Evolutionary conservation across 23 red algal genomes (phyloP).

Genomic region (Agarophyton chilense): DNA sequence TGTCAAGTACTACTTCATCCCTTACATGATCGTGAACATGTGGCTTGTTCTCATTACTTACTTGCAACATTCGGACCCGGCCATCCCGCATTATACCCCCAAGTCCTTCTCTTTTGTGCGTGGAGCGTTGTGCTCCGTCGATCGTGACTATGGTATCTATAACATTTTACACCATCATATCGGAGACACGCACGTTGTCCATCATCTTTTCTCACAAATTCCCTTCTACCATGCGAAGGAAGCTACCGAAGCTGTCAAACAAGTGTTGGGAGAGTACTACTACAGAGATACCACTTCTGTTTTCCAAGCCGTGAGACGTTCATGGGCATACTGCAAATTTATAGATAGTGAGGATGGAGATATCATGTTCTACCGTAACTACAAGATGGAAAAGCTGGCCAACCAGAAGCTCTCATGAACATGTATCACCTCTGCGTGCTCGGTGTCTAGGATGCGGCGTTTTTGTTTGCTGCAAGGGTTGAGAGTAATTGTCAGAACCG

Average conservation of each 20-base stretch:
- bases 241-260: slow-evolving; percentile 82
- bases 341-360: slow-evolving; percentile 61
- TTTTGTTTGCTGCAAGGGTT: not conserved
- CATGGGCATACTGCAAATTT: slow-evolving; percentile 84
- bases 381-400: slow-evolving; percentile 56
- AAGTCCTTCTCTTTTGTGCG: slow-evolving; percentile 83
- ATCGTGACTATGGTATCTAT: slow-evolving; percentile 81
- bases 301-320: slow-evolving; percentile 72
- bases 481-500: not conserved
- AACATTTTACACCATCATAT: slow-evolving; percentile 93
- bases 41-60: slow-evolving; percentile 93
- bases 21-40: slow-evolving; percentile 92
- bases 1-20: slow-evolving; percentile 82
- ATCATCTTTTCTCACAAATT: slow-evolving; percentile 94
- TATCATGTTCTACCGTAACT: slow-evolving; percentile 73
- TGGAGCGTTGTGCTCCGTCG: slow-evolving; percentile 86
- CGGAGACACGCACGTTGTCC: slow-evolving; percentile 89
- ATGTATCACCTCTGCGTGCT: not conserved
- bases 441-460: not conserved
- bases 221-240: slow-evolving; percentile 86
- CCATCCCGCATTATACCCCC: slow-evolving; percentile 85
- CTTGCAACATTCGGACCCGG: slow-evolving; percentile 94
- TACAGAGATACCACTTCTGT: slow-evolving; percentile 79
- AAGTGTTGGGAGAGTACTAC: slow-evolving; percentile 83
- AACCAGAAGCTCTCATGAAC: slow-evolving; percentile 25